Evolutionary conservation across 495 filamentous ascomycete genomes (phyloP).

Genomic region (Lasiosphaeria miniovina): DNA sequence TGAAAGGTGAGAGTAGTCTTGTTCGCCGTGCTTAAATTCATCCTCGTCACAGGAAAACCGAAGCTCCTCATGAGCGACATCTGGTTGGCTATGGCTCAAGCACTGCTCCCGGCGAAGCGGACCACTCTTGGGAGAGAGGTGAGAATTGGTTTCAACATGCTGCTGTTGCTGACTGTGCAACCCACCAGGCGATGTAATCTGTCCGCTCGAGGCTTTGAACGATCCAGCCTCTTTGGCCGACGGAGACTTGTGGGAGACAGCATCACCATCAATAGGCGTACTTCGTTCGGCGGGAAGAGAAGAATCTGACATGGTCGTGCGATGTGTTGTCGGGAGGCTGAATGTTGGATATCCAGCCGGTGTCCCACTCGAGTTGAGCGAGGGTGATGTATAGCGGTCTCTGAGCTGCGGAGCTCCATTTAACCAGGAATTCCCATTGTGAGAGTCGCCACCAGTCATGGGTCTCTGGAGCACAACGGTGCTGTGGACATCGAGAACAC

Average conservation of each 20-base stretch:
- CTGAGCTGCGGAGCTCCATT: background rate
- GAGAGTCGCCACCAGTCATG: background rate
- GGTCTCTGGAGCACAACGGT: background rate
- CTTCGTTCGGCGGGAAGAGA: background rate
- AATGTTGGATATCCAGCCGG: background rate
- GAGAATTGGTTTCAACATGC: background rate
- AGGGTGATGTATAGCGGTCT: background rate
- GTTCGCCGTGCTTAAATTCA: background rate
- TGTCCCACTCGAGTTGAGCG: constrained; percentile 1
- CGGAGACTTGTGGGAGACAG: background rate
- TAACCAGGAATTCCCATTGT: background rate
- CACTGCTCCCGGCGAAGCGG: background rate
- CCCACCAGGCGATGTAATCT: too few species aligned
- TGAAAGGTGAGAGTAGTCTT: background rate
- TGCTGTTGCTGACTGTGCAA: too few species aligned
- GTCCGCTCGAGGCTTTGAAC: background rate
- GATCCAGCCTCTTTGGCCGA: too few species aligned
- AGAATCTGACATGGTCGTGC: background rate
- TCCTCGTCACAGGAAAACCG: background rate
- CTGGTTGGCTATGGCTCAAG: background rate
- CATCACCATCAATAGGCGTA: background rate
- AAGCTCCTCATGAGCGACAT: background rate
- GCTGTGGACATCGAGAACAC: background rate
- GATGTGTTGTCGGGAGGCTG: background rate
- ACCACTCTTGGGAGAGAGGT: background rate